These are phyloP conservation scores for Malassezia yamatoensis DNA, from an alignment of 1,284 basidiomycete species.

Conservation along the genomic window DNA sequence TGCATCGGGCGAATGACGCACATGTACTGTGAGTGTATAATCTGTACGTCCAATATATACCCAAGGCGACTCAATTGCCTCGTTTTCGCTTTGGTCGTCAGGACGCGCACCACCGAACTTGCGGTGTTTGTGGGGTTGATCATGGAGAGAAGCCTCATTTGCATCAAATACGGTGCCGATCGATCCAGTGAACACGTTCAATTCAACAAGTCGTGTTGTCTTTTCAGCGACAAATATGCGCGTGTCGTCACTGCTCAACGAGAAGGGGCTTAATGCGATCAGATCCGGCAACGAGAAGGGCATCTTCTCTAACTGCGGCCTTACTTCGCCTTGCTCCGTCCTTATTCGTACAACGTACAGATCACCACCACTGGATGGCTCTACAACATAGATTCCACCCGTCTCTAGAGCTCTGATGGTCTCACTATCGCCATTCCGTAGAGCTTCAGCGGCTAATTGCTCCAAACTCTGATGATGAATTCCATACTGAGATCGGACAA, in stretches of 20 bases:
- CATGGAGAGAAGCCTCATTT: conserved; percentile 8
- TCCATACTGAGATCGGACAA: conserved; percentile 34
- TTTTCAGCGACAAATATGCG: conserved; percentile 74
- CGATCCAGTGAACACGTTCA: conserved; percentile 71
- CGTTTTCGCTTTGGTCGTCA: not conserved
- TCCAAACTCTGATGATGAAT: conserved; percentile 30
- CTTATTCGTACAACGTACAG: conserved; percentile 62
- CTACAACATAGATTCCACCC: conserved; percentile 74
- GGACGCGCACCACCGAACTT: not conserved
- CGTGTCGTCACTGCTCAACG: conserved; percentile 60
- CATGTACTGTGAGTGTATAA: conserved; percentile 45
- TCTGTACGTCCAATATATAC: conserved; percentile 40
- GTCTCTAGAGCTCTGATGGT: conserved; percentile 51
- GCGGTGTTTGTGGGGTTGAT: not conserved
- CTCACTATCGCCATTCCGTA: conserved; percentile 6
- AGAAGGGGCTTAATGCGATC: conserved; percentile 75
- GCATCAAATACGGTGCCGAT: conserved; percentile 65
- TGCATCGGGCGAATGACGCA: conserved; percentile 29
- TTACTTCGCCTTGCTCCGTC: conserved; percentile 13
- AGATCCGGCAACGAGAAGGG: conserved; percentile 75
- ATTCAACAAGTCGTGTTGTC: conserved; percentile 65
- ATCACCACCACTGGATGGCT: conserved; percentile 70
- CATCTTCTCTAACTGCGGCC: conserved; percentile 57
- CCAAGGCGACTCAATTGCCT: conserved; percentile 20
- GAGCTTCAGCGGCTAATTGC: conserved; percentile 24